These are phyloP conservation scores for Linanthus parryae DNA, from an alignment of 148 eudicot species.

Conservation along the genomic window DNA sequence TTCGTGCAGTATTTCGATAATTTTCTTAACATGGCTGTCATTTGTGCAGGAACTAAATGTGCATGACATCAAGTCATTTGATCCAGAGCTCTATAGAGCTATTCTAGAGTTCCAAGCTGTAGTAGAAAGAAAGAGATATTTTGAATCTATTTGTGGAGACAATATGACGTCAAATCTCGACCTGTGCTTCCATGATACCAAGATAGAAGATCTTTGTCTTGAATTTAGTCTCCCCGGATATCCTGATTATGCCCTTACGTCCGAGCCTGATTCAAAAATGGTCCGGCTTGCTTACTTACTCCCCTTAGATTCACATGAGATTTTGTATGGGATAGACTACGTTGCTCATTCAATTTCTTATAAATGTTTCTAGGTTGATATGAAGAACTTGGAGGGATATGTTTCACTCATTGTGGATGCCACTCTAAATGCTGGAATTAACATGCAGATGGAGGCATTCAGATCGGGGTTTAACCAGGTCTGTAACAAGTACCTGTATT, in stretches of 20 bases:
- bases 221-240: slow-evolving; percentile 93
- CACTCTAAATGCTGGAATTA: slow-evolving; percentile 68
- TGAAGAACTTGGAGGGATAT: slow-evolving; percentile 70
- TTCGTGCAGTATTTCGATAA: neutral
- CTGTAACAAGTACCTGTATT: too few relatives aligned
- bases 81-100: slow-evolving; percentile 61
- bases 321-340: too few relatives aligned
- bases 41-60: slow-evolving; percentile 62
- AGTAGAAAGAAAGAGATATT: slow-evolving; percentile 42
- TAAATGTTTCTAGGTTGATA: slow-evolving; percentile 44
- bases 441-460: slow-evolving; percentile 86
- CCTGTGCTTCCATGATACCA: slow-evolving; percentile 42
- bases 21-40: too few relatives aligned
- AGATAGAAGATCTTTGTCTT: slow-evolving; percentile 78
- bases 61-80: slow-evolving; percentile 83
- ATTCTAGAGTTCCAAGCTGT: slow-evolving; percentile 84
- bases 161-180: slow-evolving; percentile 15
- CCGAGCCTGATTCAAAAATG: slow-evolving; percentile 43
- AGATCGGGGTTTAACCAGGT: slow-evolving; percentile 92
- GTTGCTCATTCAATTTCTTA: neutral
- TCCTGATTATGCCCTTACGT: slow-evolving; percentile 59
- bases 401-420: slow-evolving; percentile 72
- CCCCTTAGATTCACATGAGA: too few relatives aligned
- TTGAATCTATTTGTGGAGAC: slow-evolving; percentile 28
- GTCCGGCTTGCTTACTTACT: too few relatives aligned